Evolutionary conservation across 1,139 yeast genomes (phyloP), one percentile per base, ranked within the genome.

Genomic region (Candida sp.): DNA sequence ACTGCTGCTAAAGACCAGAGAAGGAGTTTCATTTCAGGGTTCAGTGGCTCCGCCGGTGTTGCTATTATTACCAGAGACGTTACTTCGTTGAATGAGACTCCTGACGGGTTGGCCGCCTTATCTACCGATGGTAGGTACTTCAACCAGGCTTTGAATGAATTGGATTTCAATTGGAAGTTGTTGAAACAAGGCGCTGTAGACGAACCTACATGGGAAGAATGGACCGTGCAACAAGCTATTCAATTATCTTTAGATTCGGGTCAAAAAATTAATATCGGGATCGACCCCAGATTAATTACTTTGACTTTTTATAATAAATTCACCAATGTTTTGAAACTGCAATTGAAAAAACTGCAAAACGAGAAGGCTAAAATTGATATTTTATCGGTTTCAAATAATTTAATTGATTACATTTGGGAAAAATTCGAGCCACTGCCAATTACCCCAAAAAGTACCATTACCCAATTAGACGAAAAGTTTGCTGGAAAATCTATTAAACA

Each of bases 111-210:
- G 51, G 93, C 96, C 29, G 86, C 86, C 4, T 73, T 95, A 52
- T 83, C 96, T 8, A 95, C 99, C 0, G 99, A 95, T 64, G 98
- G 97, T 9, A 77, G 99, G 52, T 95, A 95, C 66, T 95, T 90
- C 62, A 79, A 82, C 51, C 99, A 95, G 66, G 99, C 99, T 2
- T 68, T 79, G 23, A 81, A 85, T 58, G 96, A 95, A 65, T 75
- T 95, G 50, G 97, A 89, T 61, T 84, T 77, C 60, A 87, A 88
- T 65, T 95, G 99, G 99, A 62, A 73, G 9, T 73, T 95, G 50
- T 73, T 95, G 54, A 90, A 83, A 61, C 95, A 85, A 61, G 96
- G 96, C 11, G 74, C 81, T 11, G 75, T 77, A 43, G 87, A 81
- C 49, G 84, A 82, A 46, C 84, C 87, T 29, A 71, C 90, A 3